Conservation (phyloP, 2,329 filamentous ascomycete species). For the Rutstroemia sp. region DNA sequence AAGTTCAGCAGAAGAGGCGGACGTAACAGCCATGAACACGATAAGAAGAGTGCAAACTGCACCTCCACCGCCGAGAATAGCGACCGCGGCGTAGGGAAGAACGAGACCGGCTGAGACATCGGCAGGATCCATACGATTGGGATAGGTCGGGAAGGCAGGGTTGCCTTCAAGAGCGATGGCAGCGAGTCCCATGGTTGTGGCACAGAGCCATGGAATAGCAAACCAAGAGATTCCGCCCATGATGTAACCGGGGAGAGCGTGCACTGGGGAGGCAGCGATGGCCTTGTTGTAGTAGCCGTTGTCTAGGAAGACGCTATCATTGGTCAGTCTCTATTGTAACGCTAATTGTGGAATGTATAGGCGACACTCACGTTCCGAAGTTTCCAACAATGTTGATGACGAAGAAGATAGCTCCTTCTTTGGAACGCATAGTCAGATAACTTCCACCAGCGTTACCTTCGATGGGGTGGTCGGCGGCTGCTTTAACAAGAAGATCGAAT, state of each 20-base stretch:
- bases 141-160: conserved; percentile 65
- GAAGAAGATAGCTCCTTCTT: conserved; percentile 81
- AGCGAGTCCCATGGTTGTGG: conserved; percentile 80
- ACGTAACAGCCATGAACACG: conserved; percentile 83
- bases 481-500: conserved; percentile 68
- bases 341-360: conserved; percentile 31
- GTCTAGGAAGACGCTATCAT: conserved; percentile 63
- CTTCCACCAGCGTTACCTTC: conserved; percentile 72
- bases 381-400: conserved; percentile 85
- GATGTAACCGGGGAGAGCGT: conserved; percentile 83
- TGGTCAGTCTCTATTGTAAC: conserved; percentile 26
- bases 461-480: conserved; percentile 64
- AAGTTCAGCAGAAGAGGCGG: conserved; percentile 70
- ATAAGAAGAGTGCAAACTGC: conserved; percentile 72
- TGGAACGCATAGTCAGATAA: conserved; percentile 80
- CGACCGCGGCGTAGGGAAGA: conserved; percentile 77
- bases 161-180: conserved; percentile 73
- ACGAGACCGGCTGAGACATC: conserved; percentile 81
- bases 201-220: conserved; percentile 83
- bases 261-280: conserved; percentile 77
- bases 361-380: conserved; percentile 45
- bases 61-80: conserved; percentile 73
- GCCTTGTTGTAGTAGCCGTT: conserved; percentile 93
- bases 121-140: conserved; percentile 59
- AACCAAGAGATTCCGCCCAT: conserved; percentile 80